Base-by-base conservation (phyloP, 345 rosid species). In the Eucalyptus polyanthemos region DNA sequence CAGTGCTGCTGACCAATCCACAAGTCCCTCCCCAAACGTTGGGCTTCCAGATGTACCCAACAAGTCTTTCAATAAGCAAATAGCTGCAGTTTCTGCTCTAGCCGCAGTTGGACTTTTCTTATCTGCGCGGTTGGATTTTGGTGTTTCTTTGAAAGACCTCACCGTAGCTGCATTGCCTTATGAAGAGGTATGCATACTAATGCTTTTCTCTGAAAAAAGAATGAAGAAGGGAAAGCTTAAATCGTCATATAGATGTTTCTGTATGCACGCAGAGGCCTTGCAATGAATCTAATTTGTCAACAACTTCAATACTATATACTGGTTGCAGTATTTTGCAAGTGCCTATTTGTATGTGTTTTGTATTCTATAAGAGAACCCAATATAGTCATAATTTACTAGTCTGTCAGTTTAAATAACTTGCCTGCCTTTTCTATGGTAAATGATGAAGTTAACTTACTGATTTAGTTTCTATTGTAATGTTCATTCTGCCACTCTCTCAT, bases 81-180 rank as follows among this genome's bases (percentile, higher is more conserved):
- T 97, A 37, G 97, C 97, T 14, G 90, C 88, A 47, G 93, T 90
- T 88, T 94, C 97, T 87, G 89, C 93, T 25, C 88, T 94, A 85
- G 95, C 94, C 1, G 96, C 97, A 2, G 90, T 94, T 88, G 95
- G 95, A 7, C 94, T 97, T 87, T 96, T 96, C 93, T 87, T 94
- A 58, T 95, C 94, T 1, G 87, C 92, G 4, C 89, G 98, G 91
- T 92, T 96, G 25, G 98, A 97, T 93, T 92, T 97, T 65, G 98
- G 99, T 88, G 94, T 96, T 89, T 97, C 98, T 21, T 91, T 96
- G 91, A 96, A 95, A 92, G 98, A 97, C 92, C 92, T 96, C 62
- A 92, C 98, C 11, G 96, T 94, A 87, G 91, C 92, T 47, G 98
- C 99, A 14, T 81, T 95, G 91, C 95, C 99, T 31, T 95, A 92